Conservation (phyloP, 148 eudicot species). For the Rhododendron williamsianum region DNA sequence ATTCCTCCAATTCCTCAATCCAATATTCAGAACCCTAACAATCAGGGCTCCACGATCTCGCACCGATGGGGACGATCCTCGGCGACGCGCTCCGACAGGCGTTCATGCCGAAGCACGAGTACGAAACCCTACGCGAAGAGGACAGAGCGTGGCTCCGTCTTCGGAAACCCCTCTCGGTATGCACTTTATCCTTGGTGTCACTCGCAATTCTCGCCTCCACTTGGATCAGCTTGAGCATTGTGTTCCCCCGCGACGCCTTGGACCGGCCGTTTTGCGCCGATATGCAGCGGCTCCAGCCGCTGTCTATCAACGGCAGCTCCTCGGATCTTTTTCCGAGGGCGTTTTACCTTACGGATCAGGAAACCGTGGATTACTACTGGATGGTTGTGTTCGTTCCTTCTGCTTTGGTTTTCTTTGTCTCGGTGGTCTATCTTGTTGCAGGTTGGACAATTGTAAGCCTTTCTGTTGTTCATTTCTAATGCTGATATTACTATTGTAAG, state of each 20-base stretch:
- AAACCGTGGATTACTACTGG: conserved; percentile 77
- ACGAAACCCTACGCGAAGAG: conserved; percentile 72
- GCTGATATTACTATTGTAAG: background rate
- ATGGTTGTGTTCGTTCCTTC: conserved; percentile 80
- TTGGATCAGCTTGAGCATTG: conserved; percentile 57
- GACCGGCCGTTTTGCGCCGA: conserved; percentile 61
- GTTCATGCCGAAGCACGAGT: conserved; percentile 92
- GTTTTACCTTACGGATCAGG: conserved; percentile 78
- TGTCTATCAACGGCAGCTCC: conserved; percentile 32
- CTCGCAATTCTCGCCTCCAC: conserved; percentile 46
- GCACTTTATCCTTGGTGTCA: conserved; percentile 22
- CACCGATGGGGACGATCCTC: conserved; percentile 20
- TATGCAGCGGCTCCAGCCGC: conserved; percentile 37
- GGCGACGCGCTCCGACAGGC: conserved; percentile 88
- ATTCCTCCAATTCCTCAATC: background rate
- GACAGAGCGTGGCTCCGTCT: conserved; percentile 56
- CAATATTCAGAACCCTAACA: background rate
- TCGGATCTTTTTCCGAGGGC: conserved; percentile 56
- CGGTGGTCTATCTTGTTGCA: conserved; percentile 53
- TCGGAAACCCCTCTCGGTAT: conserved; percentile 39
- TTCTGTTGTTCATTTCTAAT: background rate
- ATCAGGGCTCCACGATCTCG: background rate
- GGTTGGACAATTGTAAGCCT: conserved; percentile 30
- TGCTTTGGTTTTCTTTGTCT: conserved; percentile 35
- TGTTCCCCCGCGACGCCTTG: conserved; percentile 48